Base-by-base conservation (phyloP, 495 filamentous ascomycete genomes). In the Aspergillus nidulans region DNA sequence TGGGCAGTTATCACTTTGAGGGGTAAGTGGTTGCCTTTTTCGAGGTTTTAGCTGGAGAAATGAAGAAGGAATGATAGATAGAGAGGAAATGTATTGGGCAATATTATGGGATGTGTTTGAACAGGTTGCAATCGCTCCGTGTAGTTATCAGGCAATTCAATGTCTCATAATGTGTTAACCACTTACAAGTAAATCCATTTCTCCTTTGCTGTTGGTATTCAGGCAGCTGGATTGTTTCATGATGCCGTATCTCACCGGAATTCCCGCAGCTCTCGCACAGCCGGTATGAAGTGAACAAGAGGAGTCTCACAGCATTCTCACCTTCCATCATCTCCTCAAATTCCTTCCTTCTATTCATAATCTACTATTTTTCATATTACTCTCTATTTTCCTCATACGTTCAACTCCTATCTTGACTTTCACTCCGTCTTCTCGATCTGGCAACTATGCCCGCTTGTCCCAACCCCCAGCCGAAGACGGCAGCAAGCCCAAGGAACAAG, bases 1-100 rank as follows among this genome's bases (percentile, higher is more conserved):
- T 95, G 92, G 92, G 94, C 87, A 15, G 83, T 91, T 46, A 98
- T 98, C 69, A 95, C 91, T 4, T 63, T 97, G 44, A 79, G 90
- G 57, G 94, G 94, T 19, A 98, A 98, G 78, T 98, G 94, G 94
- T 95, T 51, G 38, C 52, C 52, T 12, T 55, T 52, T 25, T 59
- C 47, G 13, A 41, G 40, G 10, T 52, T 59, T 6, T 59, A 47
- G 44, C 25, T 23, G 39, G 40, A 15, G 26, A 26, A 21, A n/a
- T 41, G 39, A 16, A 39, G 12, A 6, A 15, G 4, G 12, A 5
- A 18, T 39, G 36, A 3, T 39, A 13, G 36, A 13, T 39, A 15
- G 36, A n/a, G n/a, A n/a, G n/a, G n/a, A n/a, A n/a, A n/a, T n/a
- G n/a, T n/a, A n/a, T n/a, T n/a, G n/a, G n/a, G n/a, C n/a, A n/a